Conservation (phyloP, 2,329 filamentous ascomycete genomes). For the Zalaria sp. region DNA sequence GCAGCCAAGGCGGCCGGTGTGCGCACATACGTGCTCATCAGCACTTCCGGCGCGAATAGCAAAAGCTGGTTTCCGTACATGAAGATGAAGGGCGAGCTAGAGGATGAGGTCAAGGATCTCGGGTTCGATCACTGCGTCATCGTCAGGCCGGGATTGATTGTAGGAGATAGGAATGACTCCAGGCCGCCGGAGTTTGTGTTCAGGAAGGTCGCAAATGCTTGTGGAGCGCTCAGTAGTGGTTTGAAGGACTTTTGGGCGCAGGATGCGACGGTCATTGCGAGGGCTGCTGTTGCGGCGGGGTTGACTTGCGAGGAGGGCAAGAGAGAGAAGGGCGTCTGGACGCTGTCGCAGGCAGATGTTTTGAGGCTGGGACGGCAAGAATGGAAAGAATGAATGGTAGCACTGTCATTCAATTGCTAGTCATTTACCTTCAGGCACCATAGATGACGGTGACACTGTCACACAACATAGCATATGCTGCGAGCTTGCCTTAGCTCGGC, state of each 20-base stretch:
- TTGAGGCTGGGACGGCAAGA: slow-evolving; percentile 49
- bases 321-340: slow-evolving; percentile 46
- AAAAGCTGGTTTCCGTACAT: slow-evolving; percentile 40
- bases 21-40: slow-evolving; percentile 66
- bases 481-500: too few species aligned
- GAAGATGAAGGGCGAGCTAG: slow-evolving; percentile 77
- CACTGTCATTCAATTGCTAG: too few species aligned
- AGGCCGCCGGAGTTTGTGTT: slow-evolving; percentile 40
- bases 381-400: slow-evolving; percentile 11
- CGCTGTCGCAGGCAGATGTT: slow-evolving; percentile 47
- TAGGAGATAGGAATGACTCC: slow-evolving; percentile 52
- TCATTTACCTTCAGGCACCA: too few species aligned
- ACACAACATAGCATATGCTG: too few species aligned
- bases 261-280: slow-evolving; percentile 58
- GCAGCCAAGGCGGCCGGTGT: slow-evolving; percentile 60
- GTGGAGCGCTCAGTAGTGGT: slow-evolving; percentile 38
- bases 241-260: slow-evolving; percentile 57
- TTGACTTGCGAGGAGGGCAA: slow-evolving; percentile 37
- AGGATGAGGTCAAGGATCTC: slow-evolving; percentile 58
- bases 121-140: slow-evolving; percentile 70
- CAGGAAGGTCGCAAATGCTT: slow-evolving; percentile 38
- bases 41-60: slow-evolving; percentile 38
- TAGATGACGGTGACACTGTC: too few species aligned
- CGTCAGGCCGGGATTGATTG: slow-evolving; percentile 57
- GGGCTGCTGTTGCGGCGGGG: slow-evolving; percentile 49